Percentiles rank a stretch among this genome's conserved stretches.
These are phyloP conservation scores for Collariella sp. DNA, from an alignment of 495 filamentous ascomycete genomes.

Conservation along the genomic window DNA sequence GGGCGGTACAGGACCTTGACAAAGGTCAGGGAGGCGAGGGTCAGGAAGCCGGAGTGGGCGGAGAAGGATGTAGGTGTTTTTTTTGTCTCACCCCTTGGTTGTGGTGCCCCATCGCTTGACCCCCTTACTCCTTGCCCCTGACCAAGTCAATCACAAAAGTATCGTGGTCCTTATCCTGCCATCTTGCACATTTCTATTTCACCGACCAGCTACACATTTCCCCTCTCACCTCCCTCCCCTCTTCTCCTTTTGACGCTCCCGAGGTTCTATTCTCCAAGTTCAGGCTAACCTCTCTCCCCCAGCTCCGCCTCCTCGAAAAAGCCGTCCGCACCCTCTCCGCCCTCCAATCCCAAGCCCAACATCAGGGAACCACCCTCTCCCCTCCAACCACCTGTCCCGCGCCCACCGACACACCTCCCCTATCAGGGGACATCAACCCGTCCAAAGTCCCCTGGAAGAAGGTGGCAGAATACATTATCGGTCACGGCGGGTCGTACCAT, in stretches of 20 bases:
- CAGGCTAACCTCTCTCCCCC: too few species aligned
- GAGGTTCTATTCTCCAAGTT: too few species aligned
- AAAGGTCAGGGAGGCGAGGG: constrained; percentile 62
- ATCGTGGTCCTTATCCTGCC: too few species aligned
- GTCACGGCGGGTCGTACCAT: constrained; percentile 66
- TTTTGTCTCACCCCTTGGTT: background rate
- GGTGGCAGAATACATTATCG: constrained; percentile 62
- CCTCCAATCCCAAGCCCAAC: too few species aligned
- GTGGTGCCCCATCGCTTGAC: too few species aligned
- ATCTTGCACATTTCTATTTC: too few species aligned
- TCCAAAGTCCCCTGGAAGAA: constrained; percentile 73
- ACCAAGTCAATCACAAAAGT: too few species aligned
- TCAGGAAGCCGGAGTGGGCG: constrained; percentile 72
- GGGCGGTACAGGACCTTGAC: constrained; percentile 73
- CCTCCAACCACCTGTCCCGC: constrained; percentile 21
- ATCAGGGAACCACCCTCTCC: background rate
- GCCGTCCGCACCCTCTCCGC: constrained; percentile 37
- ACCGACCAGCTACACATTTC: too few species aligned
- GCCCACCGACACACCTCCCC: constrained; percentile 3
- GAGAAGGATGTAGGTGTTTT: constrained; percentile 60
- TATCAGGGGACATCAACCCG: background rate
- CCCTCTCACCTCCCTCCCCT: too few species aligned
- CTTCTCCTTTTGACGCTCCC: too few species aligned
- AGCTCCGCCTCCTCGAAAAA: constrained; percentile 43
- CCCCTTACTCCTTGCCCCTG: background rate